Evolutionary conservation across 1,139 yeast genomes (phyloP).

Genomic region (Kodamaea arcana): DNA sequence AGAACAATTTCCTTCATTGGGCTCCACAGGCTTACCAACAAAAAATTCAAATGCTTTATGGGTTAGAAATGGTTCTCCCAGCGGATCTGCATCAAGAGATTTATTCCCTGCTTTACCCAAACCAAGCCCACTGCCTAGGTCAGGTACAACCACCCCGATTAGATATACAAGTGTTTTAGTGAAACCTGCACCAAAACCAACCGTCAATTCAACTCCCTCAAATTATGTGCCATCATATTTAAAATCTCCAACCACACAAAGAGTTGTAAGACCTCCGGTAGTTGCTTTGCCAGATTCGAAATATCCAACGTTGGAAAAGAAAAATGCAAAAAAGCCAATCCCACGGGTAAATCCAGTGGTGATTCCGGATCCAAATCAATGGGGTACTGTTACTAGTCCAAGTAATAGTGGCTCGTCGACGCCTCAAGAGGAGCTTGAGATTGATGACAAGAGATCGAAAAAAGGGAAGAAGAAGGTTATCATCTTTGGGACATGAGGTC

Average conservation of each 20-base stretch:
- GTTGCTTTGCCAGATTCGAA: conserved; percentile 16
- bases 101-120: conserved; percentile 53
- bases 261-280: conserved; percentile 4
- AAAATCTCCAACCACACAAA: conserved; percentile 4
- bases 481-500: conserved; percentile 8
- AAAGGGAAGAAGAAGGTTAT: conserved; percentile 28
- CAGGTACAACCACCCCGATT: conserved; percentile 23
- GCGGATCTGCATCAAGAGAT: conserved; percentile 20
- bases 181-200: conserved; percentile 15
- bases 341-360: conserved; percentile 39
- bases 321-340: conserved; percentile 27
- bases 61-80: conserved; percentile 18
- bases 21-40: conserved; percentile 5
- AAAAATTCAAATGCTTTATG: conserved; percentile 20
- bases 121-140: conserved; percentile 19
- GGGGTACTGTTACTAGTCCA: conserved; percentile 18
- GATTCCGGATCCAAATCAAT: conserved; percentile 20
- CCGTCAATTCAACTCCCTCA: conserved; percentile 15
- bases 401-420: conserved; percentile 3
- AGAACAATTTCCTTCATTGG: conserved; percentile 32
- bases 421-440: conserved; percentile 10
- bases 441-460: conserved; percentile 25
- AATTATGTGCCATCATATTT: conserved; percentile 16
- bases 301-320: conserved; percentile 41
- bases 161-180: conserved; percentile 41